Base-by-base conservation (phyloP, 106 monocot genomes). In the Dioscorea zingiberensis region DNA sequence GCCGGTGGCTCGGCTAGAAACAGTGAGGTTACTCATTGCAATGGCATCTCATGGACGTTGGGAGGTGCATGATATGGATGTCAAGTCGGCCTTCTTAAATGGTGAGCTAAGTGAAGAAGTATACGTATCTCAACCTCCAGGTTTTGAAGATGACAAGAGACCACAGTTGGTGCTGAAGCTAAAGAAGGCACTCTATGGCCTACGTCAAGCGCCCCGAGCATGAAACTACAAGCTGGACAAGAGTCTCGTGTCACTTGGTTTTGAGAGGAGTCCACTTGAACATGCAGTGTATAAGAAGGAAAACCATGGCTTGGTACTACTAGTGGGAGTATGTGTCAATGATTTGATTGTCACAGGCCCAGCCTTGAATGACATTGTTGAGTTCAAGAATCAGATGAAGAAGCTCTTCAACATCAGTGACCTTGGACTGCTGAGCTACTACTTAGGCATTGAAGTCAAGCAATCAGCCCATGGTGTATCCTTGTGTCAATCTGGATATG, bases 31-130 rank as follows among this genome's bases (percentile, higher is more conserved):
- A 2, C 2, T 69, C 3, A 19, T 69, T 21, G 69, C 69, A 14
- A 15, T 58, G 0, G 69, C 58, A 24, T 18, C 58, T 0, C 21
- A 57, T 4, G 2, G 44, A 14, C 1, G 58, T 4, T 69, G 69
- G 69, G 7, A 46, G 17, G 44, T 69, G 15, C 58, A 69, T 21
- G 44, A 69, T 19, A 4, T 69, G 3, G 69, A 69, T 22, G 69
- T 69, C 13, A 69, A 58, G 30, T 48, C 45, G 3, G 65, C 47
- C 18, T 65, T 27, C 61, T 27, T 27, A n/a, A 49, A 49, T 49
- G 49, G 49, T 3, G 13, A 49, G 49, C 13, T 49, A 49, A 9
- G 10, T 2, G 49, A 49, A 49, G 49, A 49, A 49, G 49, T 49
- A 7, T 49, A 7, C 10, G 49, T 49, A 3, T 2, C 3, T 16